A percentile compares a stretch with the other conserved stretches of the same genome.
Evolutionary conservation across 1,139 yeast genomes (phyloP).

Genomic region (Dujonia santamariae): DNA sequence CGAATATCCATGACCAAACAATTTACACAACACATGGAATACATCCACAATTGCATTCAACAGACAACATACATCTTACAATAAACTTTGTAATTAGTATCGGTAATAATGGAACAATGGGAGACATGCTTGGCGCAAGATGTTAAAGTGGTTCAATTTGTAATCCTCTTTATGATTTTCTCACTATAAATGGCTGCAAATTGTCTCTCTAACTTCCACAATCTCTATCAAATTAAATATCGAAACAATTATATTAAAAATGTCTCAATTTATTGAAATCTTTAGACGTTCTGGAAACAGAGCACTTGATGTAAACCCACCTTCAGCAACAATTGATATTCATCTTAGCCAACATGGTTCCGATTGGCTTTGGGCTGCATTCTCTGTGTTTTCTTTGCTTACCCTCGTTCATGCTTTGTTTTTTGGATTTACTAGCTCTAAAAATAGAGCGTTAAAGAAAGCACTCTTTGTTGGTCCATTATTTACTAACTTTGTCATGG

Average conservation of each 20-base stretch:
- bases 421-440: conserved; percentile 36
- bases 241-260: neutral
- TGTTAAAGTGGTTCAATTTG: no score
- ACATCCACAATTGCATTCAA: no score
- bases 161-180: no score
- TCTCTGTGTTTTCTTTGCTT: conserved; percentile 44
- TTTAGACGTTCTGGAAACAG: conserved; percentile 28
- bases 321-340: conserved; percentile 39
- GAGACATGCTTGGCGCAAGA: no score
- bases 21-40: no score
- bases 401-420: conserved; percentile 39
- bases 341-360: conserved; percentile 60
- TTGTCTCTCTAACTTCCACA: no score
- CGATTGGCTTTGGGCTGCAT: conserved; percentile 70
- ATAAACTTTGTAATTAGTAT: no score
- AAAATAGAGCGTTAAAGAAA: conserved; percentile 32
- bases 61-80: no score
- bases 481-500: conserved; percentile 42
- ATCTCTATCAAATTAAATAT: neutral
- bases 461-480: conserved; percentile 46
- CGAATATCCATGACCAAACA: no score
- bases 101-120: no score
- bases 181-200: no score
- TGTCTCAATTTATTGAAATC: neutral
- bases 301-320: conserved; percentile 49